phyloP scores from a whole-genome alignment of 805 yeast genomes.

The Cyberlindnera samutprakarnensis region DNA sequence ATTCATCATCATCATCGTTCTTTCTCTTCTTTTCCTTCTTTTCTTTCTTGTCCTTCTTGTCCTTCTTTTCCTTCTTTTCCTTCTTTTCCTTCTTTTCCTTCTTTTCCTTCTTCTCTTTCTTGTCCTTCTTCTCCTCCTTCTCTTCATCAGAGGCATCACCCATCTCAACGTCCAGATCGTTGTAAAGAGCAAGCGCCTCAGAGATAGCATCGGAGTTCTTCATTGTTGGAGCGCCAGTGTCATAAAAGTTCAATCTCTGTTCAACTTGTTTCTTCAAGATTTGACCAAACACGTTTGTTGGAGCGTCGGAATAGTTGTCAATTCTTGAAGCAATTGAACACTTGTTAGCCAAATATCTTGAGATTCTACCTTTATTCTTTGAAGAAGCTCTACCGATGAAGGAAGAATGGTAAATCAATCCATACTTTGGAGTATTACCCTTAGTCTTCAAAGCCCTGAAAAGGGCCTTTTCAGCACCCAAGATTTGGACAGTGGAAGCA shows the following conservation, averaged over 20 bases:
- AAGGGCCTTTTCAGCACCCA: conserved; percentile 98
- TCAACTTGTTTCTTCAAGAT: conserved; percentile 95
- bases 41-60: conserved; percentile 27
- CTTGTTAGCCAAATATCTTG: conserved; percentile 97
- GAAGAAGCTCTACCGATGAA: conserved; percentile 95
- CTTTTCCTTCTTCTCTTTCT: conserved; percentile 43
- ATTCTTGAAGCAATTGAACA: conserved; percentile 98
- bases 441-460: conserved; percentile 98
- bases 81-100: conserved; percentile 44
- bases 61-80: conserved; percentile 38
- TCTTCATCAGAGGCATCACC: conserved; percentile 30
- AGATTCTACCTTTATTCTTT: conserved; percentile 98
- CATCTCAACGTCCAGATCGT: conserved; percentile 38
- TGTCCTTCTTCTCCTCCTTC: conserved; percentile 30
- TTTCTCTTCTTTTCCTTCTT: conserved; percentile 18
- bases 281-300: conserved; percentile 82
- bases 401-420: conserved; percentile 93
- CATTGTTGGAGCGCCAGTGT: conserved; percentile 94
- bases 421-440: conserved; percentile 98
- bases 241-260: conserved; percentile 93
- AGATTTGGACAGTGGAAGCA: conserved; percentile 96
- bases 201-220: conserved; percentile 92
- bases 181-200: conserved; percentile 72
- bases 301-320: conserved; percentile 94
- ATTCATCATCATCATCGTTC: conserved; percentile 8